phyloP scores from a whole-genome alignment of 192 early-diverging fungal genomes.

The Coemansia biformis region DNA sequence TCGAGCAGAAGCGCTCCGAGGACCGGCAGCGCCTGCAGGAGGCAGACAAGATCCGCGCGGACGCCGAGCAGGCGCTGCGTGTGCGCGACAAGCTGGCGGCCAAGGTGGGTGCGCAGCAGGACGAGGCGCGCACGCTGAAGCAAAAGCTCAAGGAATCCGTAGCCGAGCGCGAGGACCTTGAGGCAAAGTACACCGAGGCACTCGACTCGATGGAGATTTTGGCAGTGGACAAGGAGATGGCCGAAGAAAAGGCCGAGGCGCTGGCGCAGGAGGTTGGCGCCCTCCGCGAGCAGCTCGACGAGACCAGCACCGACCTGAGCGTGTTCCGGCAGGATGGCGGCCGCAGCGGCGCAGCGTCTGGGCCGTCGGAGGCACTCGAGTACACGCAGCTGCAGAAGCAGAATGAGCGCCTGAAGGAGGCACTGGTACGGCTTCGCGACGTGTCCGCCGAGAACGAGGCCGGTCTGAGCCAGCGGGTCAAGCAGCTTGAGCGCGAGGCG shows the following conservation, averaged over 20 bases:
- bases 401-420: constrained; percentile 85
- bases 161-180: constrained; percentile 61
- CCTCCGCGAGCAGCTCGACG: constrained; percentile 76
- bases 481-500: constrained; percentile 68
- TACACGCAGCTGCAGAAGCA: constrained; percentile 65
- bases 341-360: neutral
- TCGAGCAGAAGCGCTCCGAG: constrained; percentile 77
- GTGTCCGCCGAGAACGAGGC: constrained; percentile 67
- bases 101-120: constrained; percentile 66
- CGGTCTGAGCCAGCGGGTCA: constrained; percentile 57
- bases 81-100: constrained; percentile 61
- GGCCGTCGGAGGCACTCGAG: constrained; percentile 1
- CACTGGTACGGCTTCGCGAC: constrained; percentile 79
- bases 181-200: constrained; percentile 66
- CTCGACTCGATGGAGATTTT: constrained; percentile 79
- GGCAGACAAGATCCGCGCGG: constrained; percentile 63
- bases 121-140: constrained; percentile 63
- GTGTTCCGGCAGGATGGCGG: constrained; percentile 21
- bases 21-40: constrained; percentile 71
- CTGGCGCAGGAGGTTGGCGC: constrained; percentile 64
- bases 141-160: constrained; percentile 53
- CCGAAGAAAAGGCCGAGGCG: constrained; percentile 77
- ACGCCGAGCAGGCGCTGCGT: constrained; percentile 65
- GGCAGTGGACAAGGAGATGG: constrained; percentile 86
- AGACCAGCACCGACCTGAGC: constrained; percentile 65